These are phyloP conservation scores for slime mould (Dictyostelium discoideum) DNA, from an alignment of 78 protist species.

Conservation along the genomic window DNA sequence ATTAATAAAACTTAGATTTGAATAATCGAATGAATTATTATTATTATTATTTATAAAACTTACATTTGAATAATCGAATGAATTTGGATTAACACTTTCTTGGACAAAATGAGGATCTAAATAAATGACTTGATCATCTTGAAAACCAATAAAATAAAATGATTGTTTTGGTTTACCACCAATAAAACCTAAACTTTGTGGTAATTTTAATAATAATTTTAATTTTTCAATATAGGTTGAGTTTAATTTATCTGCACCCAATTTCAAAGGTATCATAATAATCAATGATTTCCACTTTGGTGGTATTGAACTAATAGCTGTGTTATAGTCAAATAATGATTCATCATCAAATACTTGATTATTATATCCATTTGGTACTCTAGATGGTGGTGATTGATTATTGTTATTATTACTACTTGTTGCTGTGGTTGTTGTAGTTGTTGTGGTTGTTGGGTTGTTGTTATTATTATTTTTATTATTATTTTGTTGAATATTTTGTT, in stretches of 20 bases:
- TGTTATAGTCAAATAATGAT: background rate
- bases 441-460: background rate
- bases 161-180: slow-evolving; percentile 90
- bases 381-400: slow-evolving; percentile 18
- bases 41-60: background rate
- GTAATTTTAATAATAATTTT: slow-evolving; percentile 17
- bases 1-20: background rate
- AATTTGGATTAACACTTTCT: slow-evolving; percentile 46
- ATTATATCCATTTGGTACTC: slow-evolving; percentile 14
- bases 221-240: slow-evolving; percentile 7
- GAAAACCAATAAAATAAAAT: slow-evolving; percentile 87
- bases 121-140: slow-evolving; percentile 85
- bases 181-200: slow-evolving; percentile 86
- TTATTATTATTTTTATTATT: background rate
- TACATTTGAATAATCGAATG: slow-evolving; percentile 31
- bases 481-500: background rate
- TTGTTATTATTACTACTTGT: slow-evolving; percentile 4
- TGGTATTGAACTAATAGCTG: background rate
- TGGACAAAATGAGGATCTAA: slow-evolving; percentile 90
- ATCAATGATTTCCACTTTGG: slow-evolving; percentile 37
- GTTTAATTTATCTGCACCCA: slow-evolving; percentile 64
- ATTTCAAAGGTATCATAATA: slow-evolving; percentile 51
- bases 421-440: background rate
- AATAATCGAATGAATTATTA: too few species aligned
- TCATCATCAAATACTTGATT: background rate